A percentile compares a stretch with the other conserved stretches of the same genome.
Evolutionary conservation across 2,329 filamentous ascomycete genomes (phyloP).

Genomic region (Biscogniauxia sp.): DNA sequence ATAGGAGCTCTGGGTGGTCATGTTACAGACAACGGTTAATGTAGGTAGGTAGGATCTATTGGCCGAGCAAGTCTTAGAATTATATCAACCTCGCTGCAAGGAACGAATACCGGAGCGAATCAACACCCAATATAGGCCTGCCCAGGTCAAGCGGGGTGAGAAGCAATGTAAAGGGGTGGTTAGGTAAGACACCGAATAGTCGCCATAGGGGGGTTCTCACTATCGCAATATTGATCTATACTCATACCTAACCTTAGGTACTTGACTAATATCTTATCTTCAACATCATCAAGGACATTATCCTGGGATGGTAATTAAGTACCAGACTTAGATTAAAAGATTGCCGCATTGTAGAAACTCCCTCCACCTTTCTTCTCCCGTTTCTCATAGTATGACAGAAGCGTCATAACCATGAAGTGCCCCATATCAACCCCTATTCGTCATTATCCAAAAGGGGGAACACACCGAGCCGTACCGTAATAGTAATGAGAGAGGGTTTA

Average conservation of each 20-base stretch:
- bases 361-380: too few species aligned
- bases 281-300: too few species aligned
- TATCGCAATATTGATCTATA: background rate
- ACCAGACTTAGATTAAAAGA: too few species aligned
- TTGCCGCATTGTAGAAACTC: too few species aligned
- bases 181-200: background rate
- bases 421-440: background rate
- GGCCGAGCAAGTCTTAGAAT: background rate
- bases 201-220: background rate
- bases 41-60: background rate
- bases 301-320: too few species aligned
- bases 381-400: too few species aligned
- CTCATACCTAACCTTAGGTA: too few species aligned
- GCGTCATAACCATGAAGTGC: too few species aligned
- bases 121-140: background rate
- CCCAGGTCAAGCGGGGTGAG: background rate
- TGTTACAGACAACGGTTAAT: too few species aligned
- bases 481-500: background rate
- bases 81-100: background rate
- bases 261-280: background rate
- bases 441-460: background rate
- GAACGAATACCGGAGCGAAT: background rate
- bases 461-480: background rate
- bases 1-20: too few species aligned
- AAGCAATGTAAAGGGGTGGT: background rate